phyloP scores from a whole-genome alignment of 371 early-diverging fungal genomes.

The Synchytrium microbalum region DNA sequence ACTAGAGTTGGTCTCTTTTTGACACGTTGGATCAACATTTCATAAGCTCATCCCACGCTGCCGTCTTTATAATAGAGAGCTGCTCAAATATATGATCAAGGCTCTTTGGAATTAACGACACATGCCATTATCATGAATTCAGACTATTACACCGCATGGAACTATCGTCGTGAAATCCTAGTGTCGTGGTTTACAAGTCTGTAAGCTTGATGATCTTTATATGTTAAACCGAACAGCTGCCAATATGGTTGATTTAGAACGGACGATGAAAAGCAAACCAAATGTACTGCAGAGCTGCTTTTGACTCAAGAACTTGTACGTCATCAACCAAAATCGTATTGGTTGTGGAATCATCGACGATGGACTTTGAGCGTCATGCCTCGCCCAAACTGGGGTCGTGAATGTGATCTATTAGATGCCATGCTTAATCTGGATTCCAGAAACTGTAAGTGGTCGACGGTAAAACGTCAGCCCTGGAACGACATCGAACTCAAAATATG shows the following conservation, averaged over 20 bases:
- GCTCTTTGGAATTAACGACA: conserved; percentile 59
- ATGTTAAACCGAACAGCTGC: too few relatives aligned
- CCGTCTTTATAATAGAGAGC: conserved; percentile 9
- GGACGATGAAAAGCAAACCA: conserved; percentile 17
- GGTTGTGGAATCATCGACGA: conserved; percentile 88
- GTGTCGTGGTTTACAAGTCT: conserved; percentile 11
- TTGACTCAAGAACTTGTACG: conserved; percentile 15
- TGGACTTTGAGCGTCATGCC: conserved; percentile 78
- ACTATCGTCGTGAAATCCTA: conserved; percentile 66
- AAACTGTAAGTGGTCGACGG: conserved; percentile 63
- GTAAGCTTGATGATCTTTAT: conserved; percentile 6
- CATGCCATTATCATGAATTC: conserved; percentile 68
- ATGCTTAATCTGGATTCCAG: conserved; percentile 80
- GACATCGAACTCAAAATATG: neutral
- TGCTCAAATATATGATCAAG: conserved; percentile 20
- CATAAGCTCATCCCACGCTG: neutral
- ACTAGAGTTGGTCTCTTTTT: conserved; percentile 10
- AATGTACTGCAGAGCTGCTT: conserved; percentile 15
- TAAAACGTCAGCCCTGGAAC: neutral
- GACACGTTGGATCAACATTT: neutral
- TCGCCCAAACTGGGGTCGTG: conserved; percentile 54
- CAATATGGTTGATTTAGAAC: conserved; percentile 23
- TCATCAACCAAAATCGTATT: conserved; percentile 75
- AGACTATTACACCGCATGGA: conserved; percentile 89
- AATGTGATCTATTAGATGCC: conserved; percentile 63